A percentile compares a stretch with the other conserved stretches of the same genome.
These are phyloP conservation scores for Penicillium freii DNA, from an alignment of 2,329 filamentous ascomycete genomes.

Conservation along the genomic window DNA sequence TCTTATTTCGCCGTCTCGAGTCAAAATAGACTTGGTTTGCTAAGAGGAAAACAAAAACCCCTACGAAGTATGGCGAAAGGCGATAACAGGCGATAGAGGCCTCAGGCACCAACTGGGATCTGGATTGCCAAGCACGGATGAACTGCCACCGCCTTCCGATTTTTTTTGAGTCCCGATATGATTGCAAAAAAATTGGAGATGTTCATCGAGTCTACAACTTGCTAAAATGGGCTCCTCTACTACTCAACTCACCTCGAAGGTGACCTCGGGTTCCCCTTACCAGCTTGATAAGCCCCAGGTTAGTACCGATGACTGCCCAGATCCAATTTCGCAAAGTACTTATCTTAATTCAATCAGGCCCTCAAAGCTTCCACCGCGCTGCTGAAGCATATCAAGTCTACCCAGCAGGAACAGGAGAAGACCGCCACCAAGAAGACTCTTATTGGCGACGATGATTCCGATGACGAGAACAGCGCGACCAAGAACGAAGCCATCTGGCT, in stretches of 20 bases:
- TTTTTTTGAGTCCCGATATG: slow-evolving; percentile 36
- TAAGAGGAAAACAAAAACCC: no score
- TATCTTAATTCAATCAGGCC: slow-evolving; percentile 43
- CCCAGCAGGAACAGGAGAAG: slow-evolving; percentile 49
- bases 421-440: slow-evolving; percentile 54
- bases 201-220: slow-evolving; percentile 22
- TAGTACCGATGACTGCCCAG: slow-evolving; percentile 10
- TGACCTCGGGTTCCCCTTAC: slow-evolving; percentile 46
- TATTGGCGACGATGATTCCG: slow-evolving; percentile 49
- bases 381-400: slow-evolving; percentile 56
- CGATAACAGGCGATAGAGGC: not conserved
- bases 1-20: no score
- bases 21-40: not conserved
- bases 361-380: slow-evolving; percentile 60
- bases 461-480: slow-evolving; percentile 44
- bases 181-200: slow-evolving; percentile 31
- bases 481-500: slow-evolving; percentile 60
- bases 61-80: not conserved
- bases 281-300: slow-evolving; percentile 51
- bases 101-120: slow-evolving; percentile 19
- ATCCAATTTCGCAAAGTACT: slow-evolving; percentile 15
- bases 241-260: slow-evolving; percentile 41
- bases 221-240: slow-evolving; percentile 43
- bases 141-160: slow-evolving; percentile 41
- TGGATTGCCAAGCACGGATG: slow-evolving; percentile 30